phyloP scores from a whole-genome alignment of 1,284 basidiomycete species.

The Phlebopus sp. region DNA sequence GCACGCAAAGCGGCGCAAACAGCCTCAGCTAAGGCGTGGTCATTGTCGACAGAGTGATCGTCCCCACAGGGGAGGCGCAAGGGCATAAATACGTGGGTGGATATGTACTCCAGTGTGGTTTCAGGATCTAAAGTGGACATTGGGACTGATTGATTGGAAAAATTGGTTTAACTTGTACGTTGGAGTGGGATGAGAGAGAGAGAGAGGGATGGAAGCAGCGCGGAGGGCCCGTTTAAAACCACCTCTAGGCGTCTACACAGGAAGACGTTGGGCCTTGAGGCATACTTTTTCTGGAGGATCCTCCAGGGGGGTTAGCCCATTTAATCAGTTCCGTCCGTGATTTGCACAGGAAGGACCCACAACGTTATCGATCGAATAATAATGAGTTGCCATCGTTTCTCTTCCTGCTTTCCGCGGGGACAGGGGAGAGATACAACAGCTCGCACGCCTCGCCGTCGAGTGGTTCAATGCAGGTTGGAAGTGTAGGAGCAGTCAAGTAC shows the following conservation, averaged over 20 bases:
- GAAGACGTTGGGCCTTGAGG: background rate
- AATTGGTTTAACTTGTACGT: background rate
- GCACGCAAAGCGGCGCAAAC: conserved; percentile 12
- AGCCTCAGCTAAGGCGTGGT: conserved; percentile 22
- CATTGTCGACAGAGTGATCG: conserved; percentile 24
- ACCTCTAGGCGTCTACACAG: background rate
- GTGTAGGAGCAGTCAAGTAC: no score
- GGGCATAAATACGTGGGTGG: conserved; percentile 42
- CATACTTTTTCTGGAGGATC: background rate
- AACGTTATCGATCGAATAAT: background rate
- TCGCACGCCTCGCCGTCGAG: no score
- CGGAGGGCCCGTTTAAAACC: background rate
- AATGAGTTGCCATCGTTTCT: background rate
- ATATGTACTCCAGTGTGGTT: conserved; percentile 27
- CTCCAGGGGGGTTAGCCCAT: background rate
- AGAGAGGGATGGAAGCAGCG: background rate
- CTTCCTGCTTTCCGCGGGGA: background rate
- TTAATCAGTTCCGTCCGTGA: background rate
- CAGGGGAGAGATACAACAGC: background rate
- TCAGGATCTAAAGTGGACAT: background rate
- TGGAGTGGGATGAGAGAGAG: background rate
- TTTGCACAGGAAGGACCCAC: background rate
- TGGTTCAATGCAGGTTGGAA: no score
- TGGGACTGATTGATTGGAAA: background rate
- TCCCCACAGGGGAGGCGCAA: conserved; percentile 39